Evolutionary conservation across 2,329 filamentous ascomycete species (phyloP), one percentile per base, ranked within the genome.

Genomic region (Dryadomyces quercivorus): DNA sequence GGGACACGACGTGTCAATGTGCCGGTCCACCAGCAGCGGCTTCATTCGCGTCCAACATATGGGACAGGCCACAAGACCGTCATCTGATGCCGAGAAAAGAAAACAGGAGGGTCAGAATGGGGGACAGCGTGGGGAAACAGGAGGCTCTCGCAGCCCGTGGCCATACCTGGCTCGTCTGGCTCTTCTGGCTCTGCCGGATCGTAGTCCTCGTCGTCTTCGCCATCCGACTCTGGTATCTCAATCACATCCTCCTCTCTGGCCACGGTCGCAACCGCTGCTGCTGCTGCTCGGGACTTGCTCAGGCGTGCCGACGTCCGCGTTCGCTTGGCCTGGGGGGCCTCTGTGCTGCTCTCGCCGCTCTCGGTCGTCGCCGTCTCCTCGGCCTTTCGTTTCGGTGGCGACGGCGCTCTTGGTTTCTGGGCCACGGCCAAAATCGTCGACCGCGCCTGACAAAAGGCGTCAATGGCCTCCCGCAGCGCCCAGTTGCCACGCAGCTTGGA

Each of bases 11-110:
- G 73, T 77, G 67, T 95, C 88, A 36, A 97, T 71, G 69, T 97
- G 93, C n/a, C 74, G 69, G 62, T 88, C 90, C 4, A 97, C 88
- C 54, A 77, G 75, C 60, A 79, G 79, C 51, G 84, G 79, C 67
- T 93, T 94, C 85, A 97, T 95, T 51, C 82, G 79, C 61, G 73
- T 76, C 51, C 74, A 73, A 66, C 93, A 98, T 18, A 92, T 85
- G 0, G 93, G 93, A 65, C 93, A 98, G 44, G 81, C 75, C 1
- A 91, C 87, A 15, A 93, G 73, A 3, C 88, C 89, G 61, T 93
- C 86, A 31, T 86, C 82, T 75, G n/a, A 31, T 31, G 26, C 26
- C 26, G 8, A 31, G 26, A 31, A 31, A 31, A 31, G 26, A 31
- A 31, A 31, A 8, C 26, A 8, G 26, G 26, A 12, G 7, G 5